Conservation (phyloP, 1,284 basidiomycete genomes). For the Sanghuangporus weigelae region DNA sequence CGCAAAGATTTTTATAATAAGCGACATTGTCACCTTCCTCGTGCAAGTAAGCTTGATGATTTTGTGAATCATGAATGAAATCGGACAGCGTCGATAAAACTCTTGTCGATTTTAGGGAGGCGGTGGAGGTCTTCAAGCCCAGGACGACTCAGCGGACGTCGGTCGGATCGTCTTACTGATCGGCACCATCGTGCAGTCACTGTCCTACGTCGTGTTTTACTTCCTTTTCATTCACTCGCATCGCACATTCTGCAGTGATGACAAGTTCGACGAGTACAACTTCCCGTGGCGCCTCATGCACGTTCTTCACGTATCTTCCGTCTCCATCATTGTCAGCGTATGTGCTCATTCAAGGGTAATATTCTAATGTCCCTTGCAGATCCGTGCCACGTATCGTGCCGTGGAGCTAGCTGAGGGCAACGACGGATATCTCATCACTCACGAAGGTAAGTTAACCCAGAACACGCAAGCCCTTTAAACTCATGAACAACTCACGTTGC, state of each 20-base stretch:
- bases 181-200: slow-evolving; percentile 8
- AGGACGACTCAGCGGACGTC: neutral
- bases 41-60: neutral
- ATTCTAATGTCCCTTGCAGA: slow-evolving; percentile 17
- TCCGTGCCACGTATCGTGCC: slow-evolving; percentile 34
- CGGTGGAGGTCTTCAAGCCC: neutral
- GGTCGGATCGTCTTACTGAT: slow-evolving; percentile 1
- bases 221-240: slow-evolving; percentile 11
- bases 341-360: neutral
- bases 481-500: neutral
- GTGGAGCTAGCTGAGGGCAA: slow-evolving; percentile 34
- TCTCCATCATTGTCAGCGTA: slow-evolving; percentile 16
- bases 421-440: slow-evolving; percentile 32
- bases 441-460: slow-evolving; percentile 23
- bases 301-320: slow-evolving; percentile 17
- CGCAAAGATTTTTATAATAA: slow-evolving; percentile 7
- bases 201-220: slow-evolving; percentile 15
- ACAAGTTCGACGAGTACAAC: neutral
- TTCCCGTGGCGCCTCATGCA: slow-evolving; percentile 3
- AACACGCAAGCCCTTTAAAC: neutral
- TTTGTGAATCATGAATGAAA: neutral
- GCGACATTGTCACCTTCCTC: slow-evolving; percentile 12
- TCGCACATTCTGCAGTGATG: neutral
- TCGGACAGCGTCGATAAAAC: neutral
- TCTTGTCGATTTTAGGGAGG: neutral